Conservation (phyloP, 1,139 yeast species). For the Taiozyma onychis region DNA sequence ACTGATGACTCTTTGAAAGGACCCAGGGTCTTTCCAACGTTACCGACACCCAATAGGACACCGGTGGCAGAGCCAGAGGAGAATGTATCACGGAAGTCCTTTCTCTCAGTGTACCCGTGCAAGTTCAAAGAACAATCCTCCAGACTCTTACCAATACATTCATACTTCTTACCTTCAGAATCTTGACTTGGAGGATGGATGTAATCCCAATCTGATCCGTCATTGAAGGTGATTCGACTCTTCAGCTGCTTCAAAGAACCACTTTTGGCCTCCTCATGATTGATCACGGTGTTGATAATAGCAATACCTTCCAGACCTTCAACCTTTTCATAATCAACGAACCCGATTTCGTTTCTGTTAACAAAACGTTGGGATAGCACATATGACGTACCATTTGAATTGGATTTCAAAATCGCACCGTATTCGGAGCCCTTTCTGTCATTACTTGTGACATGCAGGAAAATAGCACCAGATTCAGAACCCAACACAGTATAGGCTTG, state of each 20-base stretch:
- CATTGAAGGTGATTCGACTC: conserved; percentile 79
- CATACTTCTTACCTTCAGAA: conserved; percentile 52
- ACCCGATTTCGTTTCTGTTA: conserved; percentile 69
- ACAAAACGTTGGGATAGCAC: conserved; percentile 68
- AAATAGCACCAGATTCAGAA: conserved; percentile 66
- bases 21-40: conserved; percentile 65
- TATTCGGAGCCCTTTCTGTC: conserved; percentile 46
- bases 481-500: conserved; percentile 85
- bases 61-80: conserved; percentile 92
- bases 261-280: conserved; percentile 39
- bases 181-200: conserved; percentile 64
- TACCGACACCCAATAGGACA: conserved; percentile 80
- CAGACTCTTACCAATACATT: conserved; percentile 47
- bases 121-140: conserved; percentile 72
- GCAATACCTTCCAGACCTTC: conserved; percentile 88
- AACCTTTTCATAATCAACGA: conserved; percentile 83
- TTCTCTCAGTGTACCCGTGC: conserved; percentile 88
- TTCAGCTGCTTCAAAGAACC: conserved; percentile 50
- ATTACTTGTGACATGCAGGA: conserved; percentile 76
- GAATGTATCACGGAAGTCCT: conserved; percentile 76
- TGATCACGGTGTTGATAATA: conserved; percentile 62
- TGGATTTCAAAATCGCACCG: conserved; percentile 85
- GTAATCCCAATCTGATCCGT: conserved; percentile 84
- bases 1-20: conserved; percentile 55
- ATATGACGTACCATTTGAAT: conserved; percentile 93